Evolutionary conservation across 495 filamentous ascomycete species (phyloP), one percentile per base, ranked within the genome.

Genomic region (Aspergillus nanangensis): DNA sequence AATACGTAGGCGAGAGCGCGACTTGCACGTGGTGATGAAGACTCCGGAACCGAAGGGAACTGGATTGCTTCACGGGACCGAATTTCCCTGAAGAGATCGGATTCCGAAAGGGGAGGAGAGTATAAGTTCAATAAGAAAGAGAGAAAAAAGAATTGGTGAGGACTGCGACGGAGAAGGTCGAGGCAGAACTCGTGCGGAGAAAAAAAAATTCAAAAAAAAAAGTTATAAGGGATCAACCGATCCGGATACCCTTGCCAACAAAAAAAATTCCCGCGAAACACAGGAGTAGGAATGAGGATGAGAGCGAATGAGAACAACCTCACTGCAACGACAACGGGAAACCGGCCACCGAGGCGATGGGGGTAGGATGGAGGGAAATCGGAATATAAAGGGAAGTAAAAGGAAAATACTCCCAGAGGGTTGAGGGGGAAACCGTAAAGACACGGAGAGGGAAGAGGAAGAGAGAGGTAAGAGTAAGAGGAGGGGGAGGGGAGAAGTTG

Each of bases 21-120:
- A 61, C 31, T 58, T 51, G 49, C 52, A 58, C 52, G 54, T 58
- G 56, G 52, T 33, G 52, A 55, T 31, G 41, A 50, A 44, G 34
- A 42, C 36, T 38, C 47, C 37, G 21, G 19, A 49, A 45, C 38
- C 19, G 38, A 11, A 21, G 8, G 24, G 14, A 22, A 23, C 8
- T 8, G 34, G 9, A 8, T 18, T 19, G 29, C 8, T 38, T 46
- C 22, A 24, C 20, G 21, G 35, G 14, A 8, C 17, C 8, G 14
- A 34, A 21, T 29, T 44, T 39, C 31, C 32, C 24, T 31, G 25
- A 24, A 31, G 19, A 18, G 21, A 39, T 15, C 17, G 17, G 20
- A 39, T 21, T 21, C 5, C 18, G 21, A 15, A 36, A 36, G 20
- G 20, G 15, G 15, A 18, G 4, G 15, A 36, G 33, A 18, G 20